Evolutionary conservation across 305 asterid genomes (phyloP), one percentile per base, ranked within the genome.

Genomic region (Petunia hybrid): DNA sequence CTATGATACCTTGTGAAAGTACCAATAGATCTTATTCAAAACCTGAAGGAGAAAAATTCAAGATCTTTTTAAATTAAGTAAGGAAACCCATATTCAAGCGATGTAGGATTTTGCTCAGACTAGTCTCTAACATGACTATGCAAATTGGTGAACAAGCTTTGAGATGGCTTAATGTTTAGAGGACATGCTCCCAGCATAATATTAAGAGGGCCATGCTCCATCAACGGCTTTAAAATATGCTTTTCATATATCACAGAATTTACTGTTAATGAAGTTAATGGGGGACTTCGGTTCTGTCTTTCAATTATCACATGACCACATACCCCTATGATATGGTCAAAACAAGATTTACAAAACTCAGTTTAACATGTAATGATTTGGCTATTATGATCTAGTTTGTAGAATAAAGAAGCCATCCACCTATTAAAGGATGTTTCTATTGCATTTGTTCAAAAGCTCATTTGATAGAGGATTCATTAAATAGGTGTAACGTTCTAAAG

Each of bases 1-100:
- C 6, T 67, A 42, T 41, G 38, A 67, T 42, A 42, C 75, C 55
- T 14, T n/a, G 3, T 67, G 53, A 42, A 41, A 41, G 13, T 3
- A 67, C 1, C 6, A 42, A 68, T 13, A 41, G 8, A 68, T n/a
- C 38, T n/a, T 41, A 41, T 68, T 68, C 42, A 68, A 41, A 68
- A 42, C 36, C 38, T 68, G 7, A 68, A 13, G 75, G 57, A 5
- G 57, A 53, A 53, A 53, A 53, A 4, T 13, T 53, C 62, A 48
- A 73, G 62, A 73, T 48, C 60, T 48, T 13, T 12, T 46, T 40
- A 73, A 51, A 6, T 45, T 6, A 71, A 35, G 31, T 35, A 0
- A 13, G 78, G 78, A 73, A 42, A 48, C n/a, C 77, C 62, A 73
- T 71, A 48, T 6, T 48, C 51, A 48, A 71, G 35, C 35, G 13